A percentile compares a stretch with the other conserved stretches of the same genome.
Conservation (phyloP, 495 filamentous ascomycete genomes). For the Penicillium soppii region DNA sequence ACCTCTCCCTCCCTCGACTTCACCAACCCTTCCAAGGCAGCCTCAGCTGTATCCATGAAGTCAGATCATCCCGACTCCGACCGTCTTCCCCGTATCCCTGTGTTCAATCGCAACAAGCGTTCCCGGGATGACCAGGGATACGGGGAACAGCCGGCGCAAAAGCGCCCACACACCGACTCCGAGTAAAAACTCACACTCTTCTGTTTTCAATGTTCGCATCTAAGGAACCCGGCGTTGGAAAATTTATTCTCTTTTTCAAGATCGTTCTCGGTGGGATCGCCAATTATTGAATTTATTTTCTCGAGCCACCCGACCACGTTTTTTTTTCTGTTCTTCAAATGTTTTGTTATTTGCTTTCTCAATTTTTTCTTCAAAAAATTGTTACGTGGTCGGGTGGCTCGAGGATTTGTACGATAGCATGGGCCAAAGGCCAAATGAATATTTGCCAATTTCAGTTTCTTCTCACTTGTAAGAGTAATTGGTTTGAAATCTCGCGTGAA, state of each 20-base stretch:
- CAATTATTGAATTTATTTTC: background rate
- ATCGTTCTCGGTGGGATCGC: background rate
- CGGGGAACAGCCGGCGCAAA: slow-evolving; percentile 10
- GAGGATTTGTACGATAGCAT: slow-evolving; percentile 23
- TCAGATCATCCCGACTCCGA: background rate
- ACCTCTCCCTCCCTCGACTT: background rate
- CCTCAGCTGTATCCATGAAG: background rate
- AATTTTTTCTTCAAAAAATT: slow-evolving; percentile 4
- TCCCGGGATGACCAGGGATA: slow-evolving; percentile 6
- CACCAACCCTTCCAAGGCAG: background rate
- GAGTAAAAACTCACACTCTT: slow-evolving; percentile 3
- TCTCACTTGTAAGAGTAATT: background rate
- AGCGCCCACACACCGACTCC: slow-evolving; percentile 13
- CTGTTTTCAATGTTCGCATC: slow-evolving; percentile 1
- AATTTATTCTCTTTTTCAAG: background rate
- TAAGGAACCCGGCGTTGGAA: background rate
- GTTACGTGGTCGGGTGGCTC: slow-evolving; percentile 2
- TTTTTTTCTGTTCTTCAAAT: slow-evolving; percentile 5
- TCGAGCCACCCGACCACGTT: background rate
- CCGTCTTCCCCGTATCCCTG: background rate
- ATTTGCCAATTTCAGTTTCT: slow-evolving; percentile 3
- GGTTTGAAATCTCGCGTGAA: background rate
- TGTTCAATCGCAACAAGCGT: slow-evolving; percentile 10
- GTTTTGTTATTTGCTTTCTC: slow-evolving; percentile 9
- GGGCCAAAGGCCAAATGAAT: slow-evolving; percentile 15